Conservation (phyloP, 208 protist species). For the Crithidia fasciculata region DNA sequence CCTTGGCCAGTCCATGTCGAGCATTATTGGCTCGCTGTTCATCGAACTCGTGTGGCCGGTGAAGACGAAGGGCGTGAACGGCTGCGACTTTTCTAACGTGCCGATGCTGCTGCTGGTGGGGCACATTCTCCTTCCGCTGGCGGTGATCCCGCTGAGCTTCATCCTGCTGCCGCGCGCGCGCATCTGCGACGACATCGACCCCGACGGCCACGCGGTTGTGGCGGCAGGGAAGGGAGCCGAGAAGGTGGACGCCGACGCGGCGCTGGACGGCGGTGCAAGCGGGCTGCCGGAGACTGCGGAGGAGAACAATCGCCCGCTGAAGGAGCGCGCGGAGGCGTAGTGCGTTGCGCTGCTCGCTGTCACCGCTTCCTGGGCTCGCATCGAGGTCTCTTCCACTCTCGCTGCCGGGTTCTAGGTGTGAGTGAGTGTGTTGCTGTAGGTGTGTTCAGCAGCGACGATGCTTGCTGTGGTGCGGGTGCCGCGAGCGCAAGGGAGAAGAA, state of each 20-base stretch:
- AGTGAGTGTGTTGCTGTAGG: too few relatives aligned
- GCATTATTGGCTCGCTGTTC: slow-evolving; percentile 51
- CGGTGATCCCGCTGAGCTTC: slow-evolving; percentile 57
- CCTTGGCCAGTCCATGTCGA: slow-evolving; percentile 51
- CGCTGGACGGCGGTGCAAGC: too few relatives aligned
- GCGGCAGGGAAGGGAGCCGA: too few relatives aligned
- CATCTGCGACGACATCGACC: slow-evolving; percentile 61
- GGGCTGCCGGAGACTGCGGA: neutral
- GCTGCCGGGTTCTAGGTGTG: too few relatives aligned
- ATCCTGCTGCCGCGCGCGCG: slow-evolving; percentile 66
- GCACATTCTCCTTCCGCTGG: slow-evolving; percentile 48
- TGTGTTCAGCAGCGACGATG: too few relatives aligned
- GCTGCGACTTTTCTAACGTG: slow-evolving; percentile 69
- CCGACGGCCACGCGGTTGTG: slow-evolving; percentile 39
- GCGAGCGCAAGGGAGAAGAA: too few relatives aligned
- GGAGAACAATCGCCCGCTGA: neutral
- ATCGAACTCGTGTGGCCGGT: slow-evolving; percentile 57
- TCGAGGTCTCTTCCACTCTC: too few relatives aligned
- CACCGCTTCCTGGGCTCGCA: too few relatives aligned
- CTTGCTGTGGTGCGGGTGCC: too few relatives aligned
- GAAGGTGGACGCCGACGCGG: too few relatives aligned
- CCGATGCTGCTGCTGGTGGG: slow-evolving; percentile 52
- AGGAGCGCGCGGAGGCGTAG: neutral
- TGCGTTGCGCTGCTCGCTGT: too few relatives aligned
- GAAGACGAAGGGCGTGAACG: slow-evolving; percentile 15